phyloP scores from a whole-genome alignment of 495 filamentous ascomycete genomes.

The Alectoria sarmentosa region DNA sequence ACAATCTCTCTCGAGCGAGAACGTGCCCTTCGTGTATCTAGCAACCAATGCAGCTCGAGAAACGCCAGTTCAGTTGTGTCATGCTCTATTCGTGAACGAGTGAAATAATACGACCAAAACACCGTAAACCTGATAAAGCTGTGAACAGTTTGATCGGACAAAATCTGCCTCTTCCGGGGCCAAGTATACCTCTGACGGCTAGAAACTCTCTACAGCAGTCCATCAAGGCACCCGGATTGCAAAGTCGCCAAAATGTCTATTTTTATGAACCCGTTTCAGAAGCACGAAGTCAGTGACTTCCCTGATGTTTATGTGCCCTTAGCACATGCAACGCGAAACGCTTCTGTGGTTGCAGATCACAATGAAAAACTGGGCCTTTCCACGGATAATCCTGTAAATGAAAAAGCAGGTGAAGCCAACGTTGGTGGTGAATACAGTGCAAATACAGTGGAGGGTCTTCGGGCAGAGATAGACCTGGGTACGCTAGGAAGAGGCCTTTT shows the following conservation, averaged over 20 bases:
- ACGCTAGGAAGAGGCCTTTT: not conserved
- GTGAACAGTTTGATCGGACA: not conserved
- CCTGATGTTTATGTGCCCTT: conserved; percentile 48
- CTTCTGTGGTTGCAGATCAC: conserved; percentile 25
- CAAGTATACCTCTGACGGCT: not conserved
- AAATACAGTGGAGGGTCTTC: conserved; percentile 42
- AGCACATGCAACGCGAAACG: conserved; percentile 35
- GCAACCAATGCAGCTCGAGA: conserved; percentile 19
- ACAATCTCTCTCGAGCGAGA: not conserved
- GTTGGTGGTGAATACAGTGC: conserved; percentile 26
- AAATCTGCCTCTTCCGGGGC: not conserved
- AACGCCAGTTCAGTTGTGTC: conserved; percentile 18
- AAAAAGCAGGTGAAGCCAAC: conserved; percentile 9
- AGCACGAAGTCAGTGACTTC: conserved; percentile 42
- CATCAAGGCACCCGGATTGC: not conserved
- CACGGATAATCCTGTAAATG: conserved; percentile 25
- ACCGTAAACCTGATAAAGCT: not conserved
- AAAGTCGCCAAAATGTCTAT: conserved; percentile 25
- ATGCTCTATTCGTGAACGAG: conserved; percentile 22
- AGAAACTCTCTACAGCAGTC: not conserved
- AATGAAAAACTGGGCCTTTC: conserved; percentile 28
- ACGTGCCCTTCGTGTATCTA: not conserved
- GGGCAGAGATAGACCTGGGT: conserved; percentile 40
- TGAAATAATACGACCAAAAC: not conserved
- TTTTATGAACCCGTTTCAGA: conserved; percentile 46